Evolutionary conservation across 768 basidiomycete genomes (phyloP).

Genomic region (Russula emetica): DNA sequence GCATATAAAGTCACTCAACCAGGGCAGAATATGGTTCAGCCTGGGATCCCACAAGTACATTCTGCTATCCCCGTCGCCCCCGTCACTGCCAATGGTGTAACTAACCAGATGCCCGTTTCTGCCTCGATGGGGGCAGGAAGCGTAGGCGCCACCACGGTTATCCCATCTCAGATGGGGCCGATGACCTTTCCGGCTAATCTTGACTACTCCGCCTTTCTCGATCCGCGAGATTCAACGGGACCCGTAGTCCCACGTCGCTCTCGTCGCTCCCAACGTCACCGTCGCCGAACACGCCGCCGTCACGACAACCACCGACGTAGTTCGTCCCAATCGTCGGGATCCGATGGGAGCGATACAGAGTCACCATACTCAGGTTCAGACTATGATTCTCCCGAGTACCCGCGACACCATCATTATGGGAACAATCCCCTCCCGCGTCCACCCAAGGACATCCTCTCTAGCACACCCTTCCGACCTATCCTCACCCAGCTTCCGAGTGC

Average conservation of each 20-base stretch:
- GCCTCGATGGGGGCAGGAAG: conserved; percentile 2
- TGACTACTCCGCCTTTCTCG: conserved; percentile 10
- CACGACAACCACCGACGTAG: conserved; percentile 13
- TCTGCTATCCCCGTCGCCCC: conserved; percentile 10
- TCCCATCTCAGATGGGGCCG: conserved; percentile 14
- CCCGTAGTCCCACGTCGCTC: conserved; percentile 15
- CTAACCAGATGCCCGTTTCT: not conserved
- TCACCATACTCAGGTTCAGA: conserved; percentile 13
- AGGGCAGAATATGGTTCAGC: conserved; percentile 20
- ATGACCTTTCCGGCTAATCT: not conserved
- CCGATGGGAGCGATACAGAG: not conserved
- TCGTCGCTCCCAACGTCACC: conserved; percentile 7
- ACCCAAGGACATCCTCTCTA: conserved; percentile 56
- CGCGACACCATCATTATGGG: conserved; percentile 2
- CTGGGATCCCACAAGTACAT: conserved; percentile 15
- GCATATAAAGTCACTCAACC: conserved; percentile 13
- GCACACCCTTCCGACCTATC: conserved; percentile 52
- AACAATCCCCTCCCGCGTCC: conserved; percentile 61
- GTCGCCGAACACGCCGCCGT: not conserved
- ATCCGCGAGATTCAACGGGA: not conserved
- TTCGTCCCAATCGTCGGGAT: conserved; percentile 11
- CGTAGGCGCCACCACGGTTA: not conserved
- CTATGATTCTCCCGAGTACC: conserved; percentile 9
- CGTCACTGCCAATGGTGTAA: not conserved
- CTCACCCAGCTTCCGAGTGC: conserved; percentile 44